Percentiles rank a stretch among this genome's conserved stretches.
These are phyloP conservation scores for Xylariaceae sp. DNA, from an alignment of 2,329 filamentous ascomycete species.

Conservation along the genomic window DNA sequence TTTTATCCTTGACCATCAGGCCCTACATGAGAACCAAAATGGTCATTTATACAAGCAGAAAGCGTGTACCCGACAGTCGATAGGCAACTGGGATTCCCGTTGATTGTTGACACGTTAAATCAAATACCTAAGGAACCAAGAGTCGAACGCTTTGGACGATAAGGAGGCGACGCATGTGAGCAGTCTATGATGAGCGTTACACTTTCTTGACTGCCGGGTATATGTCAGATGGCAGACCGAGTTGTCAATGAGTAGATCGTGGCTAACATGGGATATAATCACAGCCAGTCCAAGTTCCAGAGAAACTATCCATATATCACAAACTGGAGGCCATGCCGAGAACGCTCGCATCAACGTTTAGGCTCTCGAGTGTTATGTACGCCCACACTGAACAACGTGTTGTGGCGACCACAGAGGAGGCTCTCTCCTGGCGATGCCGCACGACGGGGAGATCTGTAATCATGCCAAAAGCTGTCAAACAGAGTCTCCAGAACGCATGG, in stretches of 20 bases:
- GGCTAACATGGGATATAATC: conserved; percentile 3
- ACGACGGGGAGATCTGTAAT: conserved; percentile 47
- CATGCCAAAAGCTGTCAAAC: too few relatives aligned
- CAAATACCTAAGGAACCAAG: too few relatives aligned
- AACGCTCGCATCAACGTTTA: conserved; percentile 44
- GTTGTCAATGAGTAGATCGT: neutral
- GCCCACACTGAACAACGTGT: conserved; percentile 69
- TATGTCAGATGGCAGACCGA: neutral
- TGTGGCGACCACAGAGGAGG: conserved; percentile 70
- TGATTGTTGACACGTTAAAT: too few relatives aligned
- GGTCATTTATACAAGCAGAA: too few relatives aligned
- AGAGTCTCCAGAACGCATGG: conserved; percentile 51
- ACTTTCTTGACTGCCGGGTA: too few relatives aligned
- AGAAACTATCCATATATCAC: conserved; percentile 78
- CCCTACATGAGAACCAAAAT: neutral
- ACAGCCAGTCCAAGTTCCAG: conserved; percentile 80
- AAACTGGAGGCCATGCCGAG: conserved; percentile 56
- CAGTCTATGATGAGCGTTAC: too few relatives aligned
- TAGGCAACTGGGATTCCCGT: too few relatives aligned
- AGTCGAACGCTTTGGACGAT: too few relatives aligned
- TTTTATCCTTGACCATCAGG: neutral
- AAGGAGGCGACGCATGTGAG: too few relatives aligned
- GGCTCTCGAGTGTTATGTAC: conserved; percentile 59
- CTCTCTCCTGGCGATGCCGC: conserved; percentile 65
- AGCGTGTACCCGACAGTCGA: too few relatives aligned